Evolutionary conservation across 805 yeast species (phyloP), one percentile per base, ranked within the genome.

Genomic region (Yamadazyma olivae): DNA sequence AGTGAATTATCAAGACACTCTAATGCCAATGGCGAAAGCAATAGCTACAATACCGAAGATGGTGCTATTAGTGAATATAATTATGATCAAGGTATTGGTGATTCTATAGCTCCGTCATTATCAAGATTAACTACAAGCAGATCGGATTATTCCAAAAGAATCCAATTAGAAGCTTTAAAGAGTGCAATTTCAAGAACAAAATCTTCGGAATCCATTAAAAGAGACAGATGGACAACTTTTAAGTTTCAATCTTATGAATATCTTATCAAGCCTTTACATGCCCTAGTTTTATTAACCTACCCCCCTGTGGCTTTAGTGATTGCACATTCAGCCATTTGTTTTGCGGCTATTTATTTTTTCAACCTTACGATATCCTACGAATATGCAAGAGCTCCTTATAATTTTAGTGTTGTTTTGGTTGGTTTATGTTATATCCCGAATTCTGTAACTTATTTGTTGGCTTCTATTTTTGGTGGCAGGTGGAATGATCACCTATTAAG

Each of bases 381-480:
- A 35, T 87, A 79, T 56, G 63, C 84, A 0, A 50, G 71, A 15
- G 57, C 62, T 0, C 96, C 96, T 3, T 87, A 87, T 57, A 75
- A 78, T 49, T 88, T 83, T 67, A 61, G 67, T 22, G 59, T 84
- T 0, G 58, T 85, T 32, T 68, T 80, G 38, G 72, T 82, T 32
- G 96, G 96, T 22, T 66, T 87, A 18, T 70, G 84, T 38, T 87
- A 85, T 61, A 78, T 87, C 22, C 95, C 96, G 24, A 87, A 87
- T 56, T 85, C 95, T 0, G 74, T 85, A 17, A 76, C 90, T 0
- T 87, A 86, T 51, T 59, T 87, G 24, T 46, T 81, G 31, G 91
- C 95, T 0, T 81, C 91, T 0, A 60, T 88, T n/a, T 67, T 75
- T 42, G 95, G 95, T 24, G 96, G 96, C 3, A 70, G 70, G 43